These are phyloP conservation scores for Thraustochytrium sp. DNA, from an alignment of 352 stramenopile genomes.

Conservation along the genomic window DNA sequence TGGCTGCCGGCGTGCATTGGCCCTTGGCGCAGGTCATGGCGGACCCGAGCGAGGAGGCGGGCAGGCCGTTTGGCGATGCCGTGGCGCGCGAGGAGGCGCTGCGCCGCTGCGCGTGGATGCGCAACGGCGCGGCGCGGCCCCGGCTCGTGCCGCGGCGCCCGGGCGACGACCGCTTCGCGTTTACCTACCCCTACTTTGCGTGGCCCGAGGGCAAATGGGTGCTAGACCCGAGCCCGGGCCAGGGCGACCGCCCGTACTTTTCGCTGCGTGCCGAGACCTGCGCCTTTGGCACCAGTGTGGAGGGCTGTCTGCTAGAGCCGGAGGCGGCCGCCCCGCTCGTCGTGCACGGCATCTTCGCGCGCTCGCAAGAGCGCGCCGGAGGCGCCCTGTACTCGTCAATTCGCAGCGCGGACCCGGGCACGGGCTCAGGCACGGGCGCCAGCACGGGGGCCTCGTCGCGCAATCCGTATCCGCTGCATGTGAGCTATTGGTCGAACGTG, in stretches of 20 bases:
- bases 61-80: background rate
- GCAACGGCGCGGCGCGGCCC: background rate
- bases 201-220: conserved; percentile 32
- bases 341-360: background rate
- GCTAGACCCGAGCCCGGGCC: conserved; percentile 5
- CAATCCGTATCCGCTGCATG: background rate
- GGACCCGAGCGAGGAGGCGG: background rate
- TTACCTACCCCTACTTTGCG: conserved; percentile 43
- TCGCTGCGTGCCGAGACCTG: background rate
- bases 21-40: background rate
- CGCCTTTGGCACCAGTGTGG: background rate
- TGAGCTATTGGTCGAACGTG: background rate
- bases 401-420: background rate
- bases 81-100: background rate
- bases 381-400: background rate
- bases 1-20: background rate
- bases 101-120: background rate
- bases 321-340: background rate
- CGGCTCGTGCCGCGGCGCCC: background rate
- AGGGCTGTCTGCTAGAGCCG: background rate
- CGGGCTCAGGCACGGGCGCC: background rate
- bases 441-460: background rate
- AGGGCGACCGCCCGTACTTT: background rate
- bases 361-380: background rate
- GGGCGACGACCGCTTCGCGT: background rate